Evolutionary conservation across 192 early-diverging fungal species (phyloP).

Genomic region (Dissophora globulifera): DNA sequence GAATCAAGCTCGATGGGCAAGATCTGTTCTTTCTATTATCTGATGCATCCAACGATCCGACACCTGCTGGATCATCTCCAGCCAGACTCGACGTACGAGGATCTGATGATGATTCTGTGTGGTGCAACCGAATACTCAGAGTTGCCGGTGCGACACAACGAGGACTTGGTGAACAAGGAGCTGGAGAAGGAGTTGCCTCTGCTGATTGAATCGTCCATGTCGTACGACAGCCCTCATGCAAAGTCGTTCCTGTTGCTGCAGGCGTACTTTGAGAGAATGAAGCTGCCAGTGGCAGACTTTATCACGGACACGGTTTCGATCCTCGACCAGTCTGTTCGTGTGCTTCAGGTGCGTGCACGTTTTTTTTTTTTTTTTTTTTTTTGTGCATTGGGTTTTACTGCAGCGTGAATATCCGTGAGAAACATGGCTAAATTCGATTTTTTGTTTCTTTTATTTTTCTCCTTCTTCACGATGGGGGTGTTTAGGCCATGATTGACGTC

Average conservation of each 20-base stretch:
- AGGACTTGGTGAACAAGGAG: constrained; percentile 89
- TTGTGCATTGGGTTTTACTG: neutral
- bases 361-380: neutral
- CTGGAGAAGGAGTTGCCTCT: constrained; percentile 79
- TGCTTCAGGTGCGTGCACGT: constrained; percentile 69
- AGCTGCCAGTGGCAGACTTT: constrained; percentile 90
- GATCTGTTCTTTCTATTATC: constrained; percentile 94
- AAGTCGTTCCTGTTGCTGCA: constrained; percentile 94
- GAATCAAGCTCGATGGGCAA: constrained; percentile 78
- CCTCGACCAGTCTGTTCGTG: constrained; percentile 90
- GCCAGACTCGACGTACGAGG: constrained; percentile 59
- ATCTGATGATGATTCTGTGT: constrained; percentile 80
- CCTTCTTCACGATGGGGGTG: too few species aligned
- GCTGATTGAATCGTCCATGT: constrained; percentile 64
- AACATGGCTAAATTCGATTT: too few species aligned
- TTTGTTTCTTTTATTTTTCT: neutral
- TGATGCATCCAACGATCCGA: constrained; percentile 83
- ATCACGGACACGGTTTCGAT: constrained; percentile 91
- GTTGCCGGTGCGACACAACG: constrained; percentile 94
- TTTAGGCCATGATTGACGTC: constrained; percentile 93
- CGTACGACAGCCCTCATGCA: constrained; percentile 88
- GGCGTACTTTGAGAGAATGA: constrained; percentile 82
- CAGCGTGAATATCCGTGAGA: too few species aligned
- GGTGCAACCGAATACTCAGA: constrained; percentile 91
- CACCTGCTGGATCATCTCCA: constrained; percentile 71